Base-by-base conservation (phyloP, 1,139 yeast species). In the Lipomyces yarrowii region DNA sequence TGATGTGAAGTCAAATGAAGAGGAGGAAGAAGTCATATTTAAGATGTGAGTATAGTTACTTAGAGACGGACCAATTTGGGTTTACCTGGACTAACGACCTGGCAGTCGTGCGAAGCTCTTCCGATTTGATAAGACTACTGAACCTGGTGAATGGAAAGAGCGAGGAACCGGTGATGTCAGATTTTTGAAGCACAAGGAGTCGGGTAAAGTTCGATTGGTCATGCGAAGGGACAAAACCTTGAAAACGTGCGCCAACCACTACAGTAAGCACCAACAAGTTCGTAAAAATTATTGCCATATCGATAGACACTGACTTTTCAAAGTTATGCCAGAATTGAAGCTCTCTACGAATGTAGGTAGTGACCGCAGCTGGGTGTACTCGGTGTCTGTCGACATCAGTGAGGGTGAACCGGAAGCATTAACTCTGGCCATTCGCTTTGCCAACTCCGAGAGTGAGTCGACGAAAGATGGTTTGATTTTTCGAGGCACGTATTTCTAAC, bases 161-260 rank as follows among this genome's bases (percentile, higher is more conserved):
- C 90, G 99, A 83, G 99, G 99, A 73, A 92, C 98, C 57, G 99
- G 99, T 75, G 99, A 94, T 77, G 98, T 93, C 75, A 91, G 93
- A 81, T 91, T 94, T 80, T 86, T 94, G 78, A 86, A 94, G 82
- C 97, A 93, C 83, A 91, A 91, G 81, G 82, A 82, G 69, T 82
- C 91, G 67, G 84, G 86, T 67, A 93, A 91, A 82, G 90, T 90
- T 71, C 89, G 99, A 82, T 81, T 94, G 72, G 84, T 94, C 77
- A 94, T 94, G 99, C 91, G 99, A 86, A 91, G 99, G 83, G 99
- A 94, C 83, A 94, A 94, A 84, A 94, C 98, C 66, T 86, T 93
- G 77, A 94, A 94, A 85, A 89, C 96, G 76, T 94, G 99, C 81
- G 99, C 99, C 75, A 94, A 94, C 83, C 99, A 94, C 81, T 87